A percentile compares a stretch with the other conserved stretches of the same genome.
Evolutionary conservation across 2,329 filamentous ascomycete genomes (phyloP).

Genomic region (Cladosporium halotolerans): DNA sequence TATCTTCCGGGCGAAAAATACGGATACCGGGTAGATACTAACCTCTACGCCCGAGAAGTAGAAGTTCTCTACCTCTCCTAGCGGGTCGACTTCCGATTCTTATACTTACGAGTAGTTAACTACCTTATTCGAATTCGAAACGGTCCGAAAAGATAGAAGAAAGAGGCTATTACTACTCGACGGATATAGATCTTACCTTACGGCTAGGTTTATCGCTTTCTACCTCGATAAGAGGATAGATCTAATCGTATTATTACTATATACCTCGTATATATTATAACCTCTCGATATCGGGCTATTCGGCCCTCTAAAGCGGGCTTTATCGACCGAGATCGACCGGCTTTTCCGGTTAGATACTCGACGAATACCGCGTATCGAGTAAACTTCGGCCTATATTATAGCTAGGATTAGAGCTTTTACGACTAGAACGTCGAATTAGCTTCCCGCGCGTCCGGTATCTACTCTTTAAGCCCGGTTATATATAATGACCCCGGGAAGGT

Average conservation of each 20-base stretch:
- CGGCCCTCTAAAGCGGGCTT: neutral
- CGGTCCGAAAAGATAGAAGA: neutral
- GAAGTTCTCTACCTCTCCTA: neutral
- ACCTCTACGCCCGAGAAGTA: neutral
- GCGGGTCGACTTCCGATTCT: neutral
- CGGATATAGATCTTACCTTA: neutral
- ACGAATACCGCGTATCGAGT: neutral
- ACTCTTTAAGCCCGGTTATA: conserved; percentile 6
- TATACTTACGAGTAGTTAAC: conserved; percentile 1
- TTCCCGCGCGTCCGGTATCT: conserved; percentile 5
- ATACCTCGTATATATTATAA: neutral
- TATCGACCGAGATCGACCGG: neutral
- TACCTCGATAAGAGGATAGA: neutral
- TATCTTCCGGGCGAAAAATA: neutral
- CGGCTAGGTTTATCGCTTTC: neutral
- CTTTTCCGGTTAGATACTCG: neutral
- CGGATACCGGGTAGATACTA: neutral
- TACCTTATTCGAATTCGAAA: neutral
- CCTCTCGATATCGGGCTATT: neutral
- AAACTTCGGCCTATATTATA: neutral
- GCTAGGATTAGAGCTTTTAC: conserved; percentile 5
- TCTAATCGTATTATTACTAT: neutral
- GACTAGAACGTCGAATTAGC: conserved; percentile 1
- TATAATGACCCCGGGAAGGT: no score
- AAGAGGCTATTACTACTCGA: neutral